A percentile compares a stretch with the other conserved stretches of the same genome.
Conservation (phyloP, 306 rosid species). For the Acmispon strigosus region DNA sequence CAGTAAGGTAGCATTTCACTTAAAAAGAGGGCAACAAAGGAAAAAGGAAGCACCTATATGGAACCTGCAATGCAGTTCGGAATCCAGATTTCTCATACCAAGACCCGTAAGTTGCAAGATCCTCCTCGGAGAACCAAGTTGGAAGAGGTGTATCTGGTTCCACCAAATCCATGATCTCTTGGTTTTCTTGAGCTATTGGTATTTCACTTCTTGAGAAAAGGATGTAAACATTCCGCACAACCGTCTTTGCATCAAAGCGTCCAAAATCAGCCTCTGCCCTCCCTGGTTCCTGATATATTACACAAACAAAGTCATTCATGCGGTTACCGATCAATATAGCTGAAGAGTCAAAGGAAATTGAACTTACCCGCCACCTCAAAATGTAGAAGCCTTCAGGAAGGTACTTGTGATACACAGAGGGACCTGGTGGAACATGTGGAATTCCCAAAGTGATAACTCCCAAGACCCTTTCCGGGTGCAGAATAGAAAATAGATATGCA, state of each 20-base stretch:
- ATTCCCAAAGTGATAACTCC: slow-evolving; percentile 70
- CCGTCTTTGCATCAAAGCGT: slow-evolving; percentile 60
- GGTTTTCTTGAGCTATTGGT: slow-evolving; percentile 66
- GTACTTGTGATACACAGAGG: not conserved
- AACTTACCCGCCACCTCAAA: slow-evolving; percentile 58
- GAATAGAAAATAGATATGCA: slow-evolving; percentile 44
- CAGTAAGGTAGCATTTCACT: not conserved
- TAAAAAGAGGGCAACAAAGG: not conserved
- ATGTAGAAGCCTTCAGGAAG: slow-evolving; percentile 80
- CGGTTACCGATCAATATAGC: not conserved
- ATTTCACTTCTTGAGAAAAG: slow-evolving; percentile 72
- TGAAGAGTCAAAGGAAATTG: not conserved
- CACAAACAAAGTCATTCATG: slow-evolving; percentile 2
- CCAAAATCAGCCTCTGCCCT: slow-evolving; percentile 85
- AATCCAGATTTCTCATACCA: slow-evolving; percentile 78
- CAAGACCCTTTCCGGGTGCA: slow-evolving; percentile 60
- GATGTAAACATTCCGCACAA: slow-evolving; percentile 58
- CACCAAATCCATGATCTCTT: slow-evolving; percentile 87
- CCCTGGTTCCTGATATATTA: slow-evolving; percentile 51
- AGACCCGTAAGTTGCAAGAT: slow-evolving; percentile 54
- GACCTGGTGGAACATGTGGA: slow-evolving; percentile 51
- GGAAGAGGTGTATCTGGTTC: slow-evolving; percentile 69
- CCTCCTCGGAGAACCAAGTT: slow-evolving; percentile 72
- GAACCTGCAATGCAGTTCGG: slow-evolving; percentile 57
- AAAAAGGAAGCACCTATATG: slow-evolving; percentile 52